phyloP scores from a whole-genome alignment of 805 yeast species.

The Debaryomyces hansenii region DNA sequence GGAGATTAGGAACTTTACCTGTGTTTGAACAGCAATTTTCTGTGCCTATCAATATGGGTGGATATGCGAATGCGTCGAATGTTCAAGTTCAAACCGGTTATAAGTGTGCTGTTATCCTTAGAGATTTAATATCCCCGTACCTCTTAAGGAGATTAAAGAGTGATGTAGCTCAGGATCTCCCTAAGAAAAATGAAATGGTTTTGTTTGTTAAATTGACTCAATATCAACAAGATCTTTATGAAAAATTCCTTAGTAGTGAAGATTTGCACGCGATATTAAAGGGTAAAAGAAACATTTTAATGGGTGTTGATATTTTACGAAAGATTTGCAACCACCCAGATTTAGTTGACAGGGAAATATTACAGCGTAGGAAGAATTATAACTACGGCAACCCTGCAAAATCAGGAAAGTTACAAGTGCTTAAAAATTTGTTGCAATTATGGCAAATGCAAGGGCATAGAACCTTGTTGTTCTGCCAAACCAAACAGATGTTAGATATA shows the following conservation, averaged over 20 bases:
- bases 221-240: constrained; percentile 71
- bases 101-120: constrained; percentile 87
- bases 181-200: constrained; percentile 92
- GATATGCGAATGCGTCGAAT: constrained; percentile 95
- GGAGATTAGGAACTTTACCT: constrained; percentile 90
- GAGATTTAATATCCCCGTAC: constrained; percentile 89
- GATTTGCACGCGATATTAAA: constrained; percentile 70
- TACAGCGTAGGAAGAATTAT: constrained; percentile 31
- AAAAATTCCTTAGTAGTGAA: constrained; percentile 70
- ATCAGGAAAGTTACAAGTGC: constrained; percentile 92
- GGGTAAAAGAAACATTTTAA: constrained; percentile 79
- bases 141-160: constrained; percentile 81
- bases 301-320: constrained; percentile 85
- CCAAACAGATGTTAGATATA: constrained; percentile 90
- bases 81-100: constrained; percentile 95
- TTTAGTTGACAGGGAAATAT: constrained; percentile 50
- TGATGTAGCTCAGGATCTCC: constrained; percentile 94
- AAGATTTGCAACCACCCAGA: constrained; percentile 98
- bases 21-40: constrained; percentile 92
- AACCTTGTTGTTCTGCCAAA: constrained; percentile 85
- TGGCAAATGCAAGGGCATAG: constrained; percentile 82
- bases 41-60: constrained; percentile 93
- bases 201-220: constrained; percentile 84
- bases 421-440: constrained; percentile 65
- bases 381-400: constrained; percentile 56